Base-by-base conservation (phyloP, 768 basidiomycete genomes). In the Lentinula sp. region DNA sequence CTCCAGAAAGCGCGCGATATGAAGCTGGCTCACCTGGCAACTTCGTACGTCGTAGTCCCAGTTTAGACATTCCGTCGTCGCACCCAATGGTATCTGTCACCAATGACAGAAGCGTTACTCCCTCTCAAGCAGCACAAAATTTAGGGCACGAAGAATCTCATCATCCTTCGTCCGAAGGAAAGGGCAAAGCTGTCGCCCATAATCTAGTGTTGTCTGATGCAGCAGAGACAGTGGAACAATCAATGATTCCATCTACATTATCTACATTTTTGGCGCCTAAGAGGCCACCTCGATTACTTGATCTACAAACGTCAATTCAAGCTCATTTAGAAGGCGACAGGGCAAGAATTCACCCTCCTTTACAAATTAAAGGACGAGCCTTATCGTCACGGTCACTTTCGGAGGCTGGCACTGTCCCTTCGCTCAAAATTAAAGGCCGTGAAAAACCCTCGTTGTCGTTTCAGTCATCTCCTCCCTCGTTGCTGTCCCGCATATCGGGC, bases 221-320 rank as follows among this genome's bases (percentile, higher is more conserved):
- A 43, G 6, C 42, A 5, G 15, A 13, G 42, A 2, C 13, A 5
- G 16, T 6, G 16, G 5, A 43, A 16, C 42, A 43, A 43, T 5
- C 42, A 6, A 5, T 43, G 16, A 16, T 43, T 43, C 13, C 42
- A 4, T 43, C 42, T 43, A 43, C 42, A 13, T n/a, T 16, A 2
- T 5, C 16, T 3, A 6, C 45, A 10, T 11, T 21, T n/a, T 45
- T 15, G n/a, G 43, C 15, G n/a, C 8, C 31, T 15, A 59, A 59
- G 34, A 59, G 32, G 32, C 23, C 46, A 8, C 8, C 32, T 39
- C 48, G 57, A 13, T 16, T 37, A 35, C 57, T 58, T n/a, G 62
- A 57, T 48, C 45, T 65, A 31, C 62, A 60, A 15, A 54, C 62
- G 46, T 64, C 63, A 34, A 63, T 67, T 42, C 66, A 67, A 18